Percentiles rank a stretch among this genome's conserved stretches.
Evolutionary conservation across 2,329 filamentous ascomycete species (phyloP).

Genomic region (Fusarium abutilonis): DNA sequence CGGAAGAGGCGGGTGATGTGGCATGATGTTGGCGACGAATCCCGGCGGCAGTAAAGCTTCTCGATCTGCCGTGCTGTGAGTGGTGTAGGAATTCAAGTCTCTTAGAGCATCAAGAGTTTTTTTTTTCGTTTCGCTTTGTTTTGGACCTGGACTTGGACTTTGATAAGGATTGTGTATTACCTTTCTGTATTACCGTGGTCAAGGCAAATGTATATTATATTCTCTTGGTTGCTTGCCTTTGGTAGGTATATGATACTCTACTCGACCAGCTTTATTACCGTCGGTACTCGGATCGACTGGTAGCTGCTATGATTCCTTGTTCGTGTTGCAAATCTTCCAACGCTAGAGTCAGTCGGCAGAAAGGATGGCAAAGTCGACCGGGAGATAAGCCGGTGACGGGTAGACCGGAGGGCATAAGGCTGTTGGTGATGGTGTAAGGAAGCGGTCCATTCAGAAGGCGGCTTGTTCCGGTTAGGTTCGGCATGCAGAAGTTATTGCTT

Average conservation of each 20-base stretch:
- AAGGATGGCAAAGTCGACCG: slow-evolving; percentile 13
- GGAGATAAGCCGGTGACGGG: slow-evolving; percentile 33
- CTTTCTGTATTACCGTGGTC: no score
- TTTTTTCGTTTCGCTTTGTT: no score
- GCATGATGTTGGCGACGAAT: slow-evolving; percentile 14
- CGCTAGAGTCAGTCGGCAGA: slow-evolving; percentile 14
- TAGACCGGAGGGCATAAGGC: slow-evolving; percentile 15
- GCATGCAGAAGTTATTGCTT: slow-evolving; percentile 13
- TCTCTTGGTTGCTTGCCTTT: no score
- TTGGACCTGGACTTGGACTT: no score
- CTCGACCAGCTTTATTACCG: no score
- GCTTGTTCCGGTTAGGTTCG: slow-evolving; percentile 33
- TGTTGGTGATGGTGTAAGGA: not conserved
- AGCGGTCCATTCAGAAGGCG: slow-evolving; percentile 30
- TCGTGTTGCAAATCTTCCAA: not conserved
- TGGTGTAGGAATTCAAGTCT: not conserved
- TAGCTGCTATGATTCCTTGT: not conserved
- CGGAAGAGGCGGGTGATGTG: not conserved
- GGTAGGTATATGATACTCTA: no score
- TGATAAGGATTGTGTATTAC: no score
- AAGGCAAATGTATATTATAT: no score
- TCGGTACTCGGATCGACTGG: no score
- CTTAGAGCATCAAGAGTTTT: no score
- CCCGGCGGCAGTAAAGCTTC: not conserved
- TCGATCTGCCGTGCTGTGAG: slow-evolving; percentile 1